Evolutionary conservation across 495 filamentous ascomycete species (phyloP), one percentile per base, ranked within the genome.

Genomic region (Tuber magnatum): DNA sequence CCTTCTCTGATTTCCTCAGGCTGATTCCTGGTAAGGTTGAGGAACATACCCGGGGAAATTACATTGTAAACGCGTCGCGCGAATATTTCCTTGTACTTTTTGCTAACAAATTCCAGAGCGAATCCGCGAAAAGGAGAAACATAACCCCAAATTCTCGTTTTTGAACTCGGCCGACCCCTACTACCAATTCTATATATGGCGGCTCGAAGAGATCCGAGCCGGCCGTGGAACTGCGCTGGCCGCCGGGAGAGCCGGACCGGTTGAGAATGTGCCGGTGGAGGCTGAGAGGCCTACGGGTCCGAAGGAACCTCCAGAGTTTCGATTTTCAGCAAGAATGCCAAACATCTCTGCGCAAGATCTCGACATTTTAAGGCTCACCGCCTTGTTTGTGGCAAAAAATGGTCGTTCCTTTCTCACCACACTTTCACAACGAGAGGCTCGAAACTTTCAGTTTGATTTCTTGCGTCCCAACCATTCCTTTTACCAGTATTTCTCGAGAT

Each of bases 361-460:
- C 76, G 96, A 98, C 75, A 91, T 98, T 73, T 90, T 99, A 75
- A 90, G 91, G 78, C 86, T 97, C 80, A 97, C 95, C 41, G 96
- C 95, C 40, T 84, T 96, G 51, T 97, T 92, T 84, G 92, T 93
- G 76, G 95, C 96, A 68, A 93, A 92, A 83, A 92, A 94, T 83
- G 96, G 95, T 8, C 90, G 94, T 76, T 89, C 89, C 35, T 99
- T 93, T 84, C 91, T 97, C 89, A 98, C 93, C 7, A 88, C 90
- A 43, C 86, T 99, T 72, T 91, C 90, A 12, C 94, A 97, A 83
- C 88, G 92, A 73, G 95, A 99, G 86, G 87, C 93, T 22, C 86
- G 92, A 76, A 98, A 99, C 84, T 94, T 88, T 81, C 96, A 99
- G 83, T 99, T 98, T 83, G 94, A 98, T 84, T 99, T 99, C 83